phyloP scores from a whole-genome alignment of 2,329 filamentous ascomycete genomes.

The Phialemonium atrogriseum region DNA sequence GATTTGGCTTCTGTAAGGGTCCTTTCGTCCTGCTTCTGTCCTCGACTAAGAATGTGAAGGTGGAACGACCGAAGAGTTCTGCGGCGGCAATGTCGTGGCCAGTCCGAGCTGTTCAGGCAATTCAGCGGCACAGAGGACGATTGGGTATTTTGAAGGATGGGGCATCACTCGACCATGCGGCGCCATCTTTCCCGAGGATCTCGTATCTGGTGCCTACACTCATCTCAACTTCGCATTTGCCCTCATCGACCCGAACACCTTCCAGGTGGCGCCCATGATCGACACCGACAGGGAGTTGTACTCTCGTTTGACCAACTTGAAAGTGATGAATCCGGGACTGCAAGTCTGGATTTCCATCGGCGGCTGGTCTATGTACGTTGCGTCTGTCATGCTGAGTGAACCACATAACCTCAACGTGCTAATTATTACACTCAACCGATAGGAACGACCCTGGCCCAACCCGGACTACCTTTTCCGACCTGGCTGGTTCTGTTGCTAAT shows the following conservation, averaged over 20 bases:
- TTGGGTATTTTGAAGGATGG: conserved; percentile 24
- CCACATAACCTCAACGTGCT: conserved; percentile 3
- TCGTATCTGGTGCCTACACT: conserved; percentile 17
- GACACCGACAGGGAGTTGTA: conserved; percentile 3
- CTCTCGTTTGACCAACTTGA: not conserved
- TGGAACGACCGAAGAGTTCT: conserved; percentile 20
- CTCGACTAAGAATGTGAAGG: too few relatives aligned
- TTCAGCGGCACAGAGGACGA: conserved; percentile 3
- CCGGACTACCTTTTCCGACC: conserved; percentile 2
- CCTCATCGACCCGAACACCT: conserved; percentile 19
- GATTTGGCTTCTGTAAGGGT: conserved; percentile 26
- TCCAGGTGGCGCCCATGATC: conserved; percentile 11
- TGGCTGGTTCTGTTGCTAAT: conserved; percentile 4
- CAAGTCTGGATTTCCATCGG: conserved; percentile 1
- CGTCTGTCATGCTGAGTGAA: conserved; percentile 27
- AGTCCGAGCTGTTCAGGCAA: conserved; percentile 5
- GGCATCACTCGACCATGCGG: conserved; percentile 11
- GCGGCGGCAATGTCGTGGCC: conserved; percentile 10
- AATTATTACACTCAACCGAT: too few relatives aligned
- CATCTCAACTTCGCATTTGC: conserved; percentile 27
- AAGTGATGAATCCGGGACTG: not conserved
- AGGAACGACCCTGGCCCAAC: conserved; percentile 1
- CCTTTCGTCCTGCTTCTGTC: too few relatives aligned
- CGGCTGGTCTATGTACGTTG: conserved; percentile 1
- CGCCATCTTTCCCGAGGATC: conserved; percentile 15